Conservation (phyloP, 805 yeast species). For the Candida endomychidarum region DNA sequence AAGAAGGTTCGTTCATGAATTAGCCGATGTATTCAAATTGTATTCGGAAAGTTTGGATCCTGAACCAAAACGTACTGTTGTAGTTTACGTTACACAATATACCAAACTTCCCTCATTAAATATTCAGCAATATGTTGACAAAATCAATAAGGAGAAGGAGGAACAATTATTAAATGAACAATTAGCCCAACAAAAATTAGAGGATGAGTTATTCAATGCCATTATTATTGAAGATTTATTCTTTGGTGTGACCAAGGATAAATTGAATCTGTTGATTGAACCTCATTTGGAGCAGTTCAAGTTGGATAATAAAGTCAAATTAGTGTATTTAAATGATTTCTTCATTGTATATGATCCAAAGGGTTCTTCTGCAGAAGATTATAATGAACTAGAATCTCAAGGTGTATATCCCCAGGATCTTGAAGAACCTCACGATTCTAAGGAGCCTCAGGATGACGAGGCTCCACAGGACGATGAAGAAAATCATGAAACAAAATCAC, state of each 20-base stretch:
- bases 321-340: constrained; percentile 3
- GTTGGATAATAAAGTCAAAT: background rate
- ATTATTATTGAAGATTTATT: constrained; percentile 53
- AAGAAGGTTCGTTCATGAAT: constrained; percentile 66
- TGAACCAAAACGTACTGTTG: constrained; percentile 77
- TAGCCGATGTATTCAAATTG: constrained; percentile 59
- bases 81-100: constrained; percentile 43
- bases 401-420: too few species aligned
- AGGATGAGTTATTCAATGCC: constrained; percentile 45
- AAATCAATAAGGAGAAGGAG: constrained; percentile 18
- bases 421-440: background rate
- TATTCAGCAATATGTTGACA: constrained; percentile 32
- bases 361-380: background rate
- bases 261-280: constrained; percentile 25
- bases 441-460: background rate
- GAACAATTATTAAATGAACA: constrained; percentile 19
- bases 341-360: constrained; percentile 4
- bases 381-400: background rate
- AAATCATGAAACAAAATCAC: background rate
- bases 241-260: constrained; percentile 43
- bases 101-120: constrained; percentile 36
- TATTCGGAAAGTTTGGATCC: constrained; percentile 76
- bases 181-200: constrained; percentile 21
- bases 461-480: background rate
- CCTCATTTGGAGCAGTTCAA: constrained; percentile 20